These are phyloP conservation scores for Eruca vesicaria DNA, from an alignment of 441 rosid species.

Conservation along the genomic window DNA sequence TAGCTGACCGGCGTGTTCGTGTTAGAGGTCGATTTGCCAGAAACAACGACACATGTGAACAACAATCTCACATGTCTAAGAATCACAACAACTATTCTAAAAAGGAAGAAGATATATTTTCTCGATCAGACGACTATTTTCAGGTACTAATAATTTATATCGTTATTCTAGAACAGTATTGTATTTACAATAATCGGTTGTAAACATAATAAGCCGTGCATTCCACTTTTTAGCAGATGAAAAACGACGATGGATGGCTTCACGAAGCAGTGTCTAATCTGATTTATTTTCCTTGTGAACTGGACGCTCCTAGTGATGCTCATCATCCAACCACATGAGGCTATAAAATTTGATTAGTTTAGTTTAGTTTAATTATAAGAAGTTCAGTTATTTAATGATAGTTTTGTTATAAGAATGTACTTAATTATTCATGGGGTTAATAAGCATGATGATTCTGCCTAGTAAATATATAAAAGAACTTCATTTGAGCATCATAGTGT, in stretches of 20 bases:
- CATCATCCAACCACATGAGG: slow-evolving; percentile 34
- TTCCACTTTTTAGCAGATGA: slow-evolving; percentile 42
- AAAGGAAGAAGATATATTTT: slow-evolving; percentile 45
- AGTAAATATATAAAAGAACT: slow-evolving; percentile 9
- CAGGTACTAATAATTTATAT: slow-evolving; percentile 41
- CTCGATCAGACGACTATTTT: slow-evolving; percentile 39
- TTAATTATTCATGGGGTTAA: slow-evolving; percentile 11
- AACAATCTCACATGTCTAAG: slow-evolving; percentile 41
- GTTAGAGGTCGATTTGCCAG: slow-evolving; percentile 89
- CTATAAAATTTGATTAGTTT: slow-evolving; percentile 4
- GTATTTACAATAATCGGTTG: not conserved
- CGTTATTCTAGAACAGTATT: not conserved
- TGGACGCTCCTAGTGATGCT: slow-evolving; percentile 24
- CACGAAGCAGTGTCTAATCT: slow-evolving; percentile 77
- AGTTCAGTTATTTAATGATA: slow-evolving; percentile 12
- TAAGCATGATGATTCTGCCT: slow-evolving; percentile 32
- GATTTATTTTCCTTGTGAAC: slow-evolving; percentile 50
- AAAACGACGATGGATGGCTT: slow-evolving; percentile 75
- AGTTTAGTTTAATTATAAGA: slow-evolving; percentile 17
- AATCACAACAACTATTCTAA: slow-evolving; percentile 38
- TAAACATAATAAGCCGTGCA: not conserved
- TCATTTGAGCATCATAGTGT: slow-evolving; percentile 3
- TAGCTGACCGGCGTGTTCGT: slow-evolving; percentile 91
- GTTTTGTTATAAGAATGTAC: slow-evolving; percentile 17
- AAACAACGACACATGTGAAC: slow-evolving; percentile 63